A percentile compares a stretch with the other conserved stretches of the same genome.
Evolutionary conservation across 2,329 filamentous ascomycete species (phyloP).

Genomic region (Ceratocystis lukuohia): DNA sequence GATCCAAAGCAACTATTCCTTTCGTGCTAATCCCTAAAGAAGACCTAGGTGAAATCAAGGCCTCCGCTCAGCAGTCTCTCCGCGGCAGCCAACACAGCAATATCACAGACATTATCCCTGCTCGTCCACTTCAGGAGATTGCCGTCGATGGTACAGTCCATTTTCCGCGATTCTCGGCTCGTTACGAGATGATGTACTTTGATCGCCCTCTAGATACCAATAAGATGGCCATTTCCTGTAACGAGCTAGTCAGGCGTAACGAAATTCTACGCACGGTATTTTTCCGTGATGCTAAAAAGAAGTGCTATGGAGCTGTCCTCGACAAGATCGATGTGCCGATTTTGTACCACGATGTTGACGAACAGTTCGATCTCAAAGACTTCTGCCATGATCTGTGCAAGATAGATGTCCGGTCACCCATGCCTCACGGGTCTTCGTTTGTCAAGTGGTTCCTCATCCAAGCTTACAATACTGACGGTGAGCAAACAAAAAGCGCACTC

Average conservation of each 20-base stretch:
- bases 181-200: constrained; percentile 53
- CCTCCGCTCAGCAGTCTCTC: constrained; percentile 39
- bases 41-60: constrained; percentile 25
- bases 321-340: constrained; percentile 39
- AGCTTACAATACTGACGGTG: constrained; percentile 22
- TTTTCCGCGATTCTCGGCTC: constrained; percentile 45
- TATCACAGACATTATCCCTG: constrained; percentile 43
- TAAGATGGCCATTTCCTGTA: constrained; percentile 37
- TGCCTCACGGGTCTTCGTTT: constrained; percentile 46
- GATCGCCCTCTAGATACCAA: constrained; percentile 36
- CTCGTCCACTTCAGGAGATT: constrained; percentile 44
- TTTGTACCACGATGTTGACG: constrained; percentile 38
- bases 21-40: constrained; percentile 32
- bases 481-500: constrained; percentile 30
- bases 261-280: constrained; percentile 56
- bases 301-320: constrained; percentile 45
- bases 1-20: constrained; percentile 27
- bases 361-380: constrained; percentile 31
- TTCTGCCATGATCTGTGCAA: constrained; percentile 43
- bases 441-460: constrained; percentile 45
- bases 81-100: constrained; percentile 35
- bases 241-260: constrained; percentile 44
- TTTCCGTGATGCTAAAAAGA: constrained; percentile 31
- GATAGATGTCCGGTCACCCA: constrained; percentile 40
- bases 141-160: constrained; percentile 45